Evolutionary conservation across 441 rosid genomes (phyloP), one percentile per base, ranked within the genome.

Genomic region (Erysimum pusillum): DNA sequence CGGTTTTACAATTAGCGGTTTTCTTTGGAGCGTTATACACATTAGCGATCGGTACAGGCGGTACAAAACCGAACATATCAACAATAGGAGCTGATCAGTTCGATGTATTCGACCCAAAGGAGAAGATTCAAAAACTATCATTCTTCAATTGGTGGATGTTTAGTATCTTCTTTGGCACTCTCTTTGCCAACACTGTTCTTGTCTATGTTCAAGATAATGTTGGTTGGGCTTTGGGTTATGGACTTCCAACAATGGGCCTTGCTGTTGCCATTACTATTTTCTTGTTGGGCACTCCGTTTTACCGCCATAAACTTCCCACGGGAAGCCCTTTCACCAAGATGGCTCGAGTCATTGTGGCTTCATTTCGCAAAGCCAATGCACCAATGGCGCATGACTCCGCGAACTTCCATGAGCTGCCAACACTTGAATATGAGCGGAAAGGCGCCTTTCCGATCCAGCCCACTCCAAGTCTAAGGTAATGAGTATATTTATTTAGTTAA

Each of bases 81-180:
- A 93, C 98, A 0, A 93, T 91, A 0, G 97, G 98, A 0, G 98
- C 98, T 0, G 99, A 95, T 73, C 98, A 93, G 36, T 95, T 96
- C 15, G 99, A 96, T 15, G 97, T 86, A 13, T 93, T 87, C n/a
- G 85, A 93, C 3, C 85, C 89, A 1, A 89, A 84, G 58, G 98
- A 95, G 83, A 95, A 93, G 79, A 69, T 36, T 51, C 84, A 84
- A 1, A 95, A 93, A 82, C 88, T 88, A 4, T 91, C 99, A 17
- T 95, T 95, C 87, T 93, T 95, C 95, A 95, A 93, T 42, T 93
- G 99, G 98, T 95, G 98, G 98, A 87, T 91, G 97, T 93, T 93
- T 76, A 84, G 97, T 84, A 93, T 91, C 60, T 95, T 91, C 77
- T 85, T 89, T 62, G 99, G 99, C n/a, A 85, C 93, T 11, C 90